Conservation (phyloP, 2,329 filamentous ascomycete genomes). For the Calonectria pauciramosa region DNA sequence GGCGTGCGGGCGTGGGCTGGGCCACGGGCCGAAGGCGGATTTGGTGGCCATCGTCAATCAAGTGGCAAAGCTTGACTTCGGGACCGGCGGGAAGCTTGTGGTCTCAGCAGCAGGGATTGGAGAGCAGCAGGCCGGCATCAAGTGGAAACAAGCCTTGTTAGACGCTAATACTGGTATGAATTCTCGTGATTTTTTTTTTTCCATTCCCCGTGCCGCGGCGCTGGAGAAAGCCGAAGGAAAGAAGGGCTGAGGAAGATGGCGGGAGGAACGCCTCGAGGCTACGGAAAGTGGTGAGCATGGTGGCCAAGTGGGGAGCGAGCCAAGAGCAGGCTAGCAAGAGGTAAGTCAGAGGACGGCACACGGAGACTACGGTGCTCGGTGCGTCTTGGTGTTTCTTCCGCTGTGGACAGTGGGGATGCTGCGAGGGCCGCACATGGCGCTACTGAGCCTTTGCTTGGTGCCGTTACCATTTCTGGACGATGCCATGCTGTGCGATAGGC, state of each 20-base stretch:
- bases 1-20: slow-evolving; percentile 16
- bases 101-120: slow-evolving; percentile 10
- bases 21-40: slow-evolving; percentile 14
- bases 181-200: background rate
- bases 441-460: slow-evolving; percentile 10
- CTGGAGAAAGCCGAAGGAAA: background rate
- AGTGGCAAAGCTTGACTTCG: slow-evolving; percentile 37
- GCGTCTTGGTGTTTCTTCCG: slow-evolving; percentile 5
- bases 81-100: slow-evolving; percentile 37
- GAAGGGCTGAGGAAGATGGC: slow-evolving; percentile 1
- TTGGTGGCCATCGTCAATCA: slow-evolving; percentile 9
- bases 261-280: background rate
- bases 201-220: background rate
- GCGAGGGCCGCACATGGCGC: slow-evolving; percentile 12
- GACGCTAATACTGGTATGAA: slow-evolving; percentile 9
- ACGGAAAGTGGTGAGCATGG: background rate
- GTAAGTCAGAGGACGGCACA: slow-evolving; percentile 3
- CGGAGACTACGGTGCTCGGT: slow-evolving; percentile 3
- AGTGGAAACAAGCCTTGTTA: slow-evolving; percentile 18
- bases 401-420: slow-evolving; percentile 12
- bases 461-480: slow-evolving; percentile 12
- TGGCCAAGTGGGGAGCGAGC: background rate
- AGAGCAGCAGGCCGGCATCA: background rate
- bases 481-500: background rate
- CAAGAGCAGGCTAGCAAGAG: background rate